Evolutionary conservation across 177 flowering plant species (phyloP), one percentile per base, ranked within the genome.

Genomic region (Telopea speciosissima): DNA sequence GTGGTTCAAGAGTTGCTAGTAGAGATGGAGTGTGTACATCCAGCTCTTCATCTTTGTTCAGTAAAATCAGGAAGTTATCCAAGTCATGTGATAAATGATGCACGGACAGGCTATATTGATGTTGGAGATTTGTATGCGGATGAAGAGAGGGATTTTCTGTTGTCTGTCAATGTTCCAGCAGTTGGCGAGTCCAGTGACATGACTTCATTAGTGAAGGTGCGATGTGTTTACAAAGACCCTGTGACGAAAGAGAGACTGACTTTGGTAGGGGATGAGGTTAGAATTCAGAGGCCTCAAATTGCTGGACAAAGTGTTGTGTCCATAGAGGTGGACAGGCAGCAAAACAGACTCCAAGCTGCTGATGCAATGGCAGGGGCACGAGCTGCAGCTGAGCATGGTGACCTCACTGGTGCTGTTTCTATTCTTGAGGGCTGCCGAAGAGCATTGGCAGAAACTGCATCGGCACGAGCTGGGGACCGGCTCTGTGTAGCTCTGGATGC

Each of bases 91-190:
- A 66, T 65, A 59, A 76, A 24, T 56, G 76, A 80, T 69, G 75
- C 78, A 5, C 75, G 79, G 5, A 66, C 73, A 6, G 93, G 85
- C 21, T 72, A 40, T 33, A 79, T 87, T 61, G 80, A 85, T 58
- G 84, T 87, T 59, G 93, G 91, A 24, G 91, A 86, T 72, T 65
- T 89, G 66, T 89, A 87, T 77, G 91, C 90, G 19, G 89, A 87
- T 40, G 93, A 89, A 70, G 85, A 85, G 72, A 83, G 88, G 74
- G 85, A 89, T 72, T 85, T 89, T 72, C 78, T 89, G 24, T 82
- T 84, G 16, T 80, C 81, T 2, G 66, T 89, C 19, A 74, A 75
- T 40, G 68, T 81, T 28, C 83, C 83, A 3, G 62, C 24, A 12
- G 54, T 49, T 6, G 71, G 69, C 11, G 22, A 36, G 24, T 72